phyloP scores from a whole-genome alignment of 495 filamentous ascomycete genomes.

The Pseudoneurospora amorphoporcata region DNA sequence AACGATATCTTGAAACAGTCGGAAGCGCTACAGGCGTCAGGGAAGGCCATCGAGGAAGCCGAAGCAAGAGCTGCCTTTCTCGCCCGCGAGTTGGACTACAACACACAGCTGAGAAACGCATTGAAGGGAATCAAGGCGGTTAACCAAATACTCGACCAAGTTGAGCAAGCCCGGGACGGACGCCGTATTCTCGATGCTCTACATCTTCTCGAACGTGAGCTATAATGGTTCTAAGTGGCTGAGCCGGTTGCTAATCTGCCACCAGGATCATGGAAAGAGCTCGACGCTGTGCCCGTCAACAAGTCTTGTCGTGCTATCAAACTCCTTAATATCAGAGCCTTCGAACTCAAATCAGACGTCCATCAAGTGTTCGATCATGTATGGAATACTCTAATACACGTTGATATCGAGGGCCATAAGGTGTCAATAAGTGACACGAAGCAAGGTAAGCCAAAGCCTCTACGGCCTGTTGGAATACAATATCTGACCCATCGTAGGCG shows the following conservation, averaged over 20 bases:
- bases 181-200: slow-evolving; percentile 40
- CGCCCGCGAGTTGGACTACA: slow-evolving; percentile 66
- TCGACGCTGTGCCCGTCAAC: slow-evolving; percentile 33
- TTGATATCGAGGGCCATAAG: slow-evolving; percentile 39
- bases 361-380: slow-evolving; percentile 48
- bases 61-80: slow-evolving; percentile 60
- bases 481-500: slow-evolving; percentile 29
- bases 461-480: not conserved
- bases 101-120: slow-evolving; percentile 51
- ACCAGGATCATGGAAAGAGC: slow-evolving; percentile 35
- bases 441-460: slow-evolving; percentile 23
- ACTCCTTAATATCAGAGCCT: slow-evolving; percentile 37
- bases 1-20: slow-evolving; percentile 64
- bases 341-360: slow-evolving; percentile 44
- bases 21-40: slow-evolving; percentile 50
- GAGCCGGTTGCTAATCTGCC: not conserved
- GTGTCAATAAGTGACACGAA: slow-evolving; percentile 37
- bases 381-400: slow-evolving; percentile 43
- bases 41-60: slow-evolving; percentile 52
- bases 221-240: not conserved
- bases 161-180: slow-evolving; percentile 38
- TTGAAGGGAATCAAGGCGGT: slow-evolving; percentile 50
- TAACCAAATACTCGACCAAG: slow-evolving; percentile 40
- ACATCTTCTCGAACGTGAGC: slow-evolving; percentile 39
- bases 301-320: slow-evolving; percentile 38